These are phyloP conservation scores for Lolium rigidum DNA, from an alignment of 176 grass and related monocot genomes.

Conservation along the genomic window DNA sequence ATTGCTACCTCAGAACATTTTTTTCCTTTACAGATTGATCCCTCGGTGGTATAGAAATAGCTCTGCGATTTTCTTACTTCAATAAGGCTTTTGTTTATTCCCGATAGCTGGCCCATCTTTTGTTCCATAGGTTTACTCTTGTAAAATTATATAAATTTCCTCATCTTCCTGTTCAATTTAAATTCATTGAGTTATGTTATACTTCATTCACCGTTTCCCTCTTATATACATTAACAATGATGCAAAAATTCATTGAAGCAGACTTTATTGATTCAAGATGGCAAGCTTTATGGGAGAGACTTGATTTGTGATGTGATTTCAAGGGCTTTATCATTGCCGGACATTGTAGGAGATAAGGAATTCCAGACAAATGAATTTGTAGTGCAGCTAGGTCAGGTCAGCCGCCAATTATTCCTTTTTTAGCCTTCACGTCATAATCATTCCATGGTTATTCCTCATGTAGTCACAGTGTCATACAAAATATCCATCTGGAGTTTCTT, in stretches of 20 bases:
- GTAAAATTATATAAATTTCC: background rate
- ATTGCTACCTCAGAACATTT: background rate
- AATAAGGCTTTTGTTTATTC: background rate
- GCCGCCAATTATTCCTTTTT: conserved; percentile 41
- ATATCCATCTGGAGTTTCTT: background rate
- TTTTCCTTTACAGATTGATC: background rate
- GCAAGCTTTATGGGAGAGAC: conserved; percentile 83
- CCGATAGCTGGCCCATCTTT: background rate
- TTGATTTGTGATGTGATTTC: conserved; percentile 85
- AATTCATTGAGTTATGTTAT: conserved; percentile 34
- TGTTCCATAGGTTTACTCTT: conserved; percentile 21
- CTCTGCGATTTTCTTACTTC: background rate
- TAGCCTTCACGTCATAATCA: background rate
- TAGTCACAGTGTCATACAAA: background rate
- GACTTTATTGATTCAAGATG: conserved; percentile 85
- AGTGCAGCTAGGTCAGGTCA: conserved; percentile 93
- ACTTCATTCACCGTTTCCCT: conserved; percentile 22
- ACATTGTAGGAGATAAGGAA: conserved; percentile 82
- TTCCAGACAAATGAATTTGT: conserved; percentile 98
- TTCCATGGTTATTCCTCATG: conserved; percentile 33
- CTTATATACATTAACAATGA: conserved; percentile 32
- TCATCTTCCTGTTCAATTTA: too few species aligned
- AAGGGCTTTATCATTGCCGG: conserved; percentile 80
- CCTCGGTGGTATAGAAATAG: background rate
- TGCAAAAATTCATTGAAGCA: conserved; percentile 47